A percentile compares a stretch with the other conserved stretches of the same genome.
Evolutionary conservation across 495 filamentous ascomycete genomes (phyloP).

Genomic region (Barbatosphaeria neglecta): DNA sequence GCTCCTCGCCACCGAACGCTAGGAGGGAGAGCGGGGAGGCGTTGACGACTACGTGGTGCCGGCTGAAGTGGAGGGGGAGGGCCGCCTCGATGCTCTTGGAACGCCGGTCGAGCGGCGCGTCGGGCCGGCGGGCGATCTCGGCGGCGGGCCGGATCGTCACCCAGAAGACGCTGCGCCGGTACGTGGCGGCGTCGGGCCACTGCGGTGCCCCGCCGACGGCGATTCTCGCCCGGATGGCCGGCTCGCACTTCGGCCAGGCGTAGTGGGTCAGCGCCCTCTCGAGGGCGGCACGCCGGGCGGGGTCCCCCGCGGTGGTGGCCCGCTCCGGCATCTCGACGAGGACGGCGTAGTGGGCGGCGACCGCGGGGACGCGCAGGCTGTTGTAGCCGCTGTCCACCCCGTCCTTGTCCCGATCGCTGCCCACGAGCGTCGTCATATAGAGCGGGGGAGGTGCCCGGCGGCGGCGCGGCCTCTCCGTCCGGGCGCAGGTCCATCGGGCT

Average conservation of each 20-base stretch:
- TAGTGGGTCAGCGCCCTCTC: not conserved
- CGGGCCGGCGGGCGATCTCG: not conserved
- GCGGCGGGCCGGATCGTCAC: not conserved
- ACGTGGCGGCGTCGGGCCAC: not conserved
- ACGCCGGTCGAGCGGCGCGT: not conserved
- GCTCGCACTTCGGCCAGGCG: not conserved
- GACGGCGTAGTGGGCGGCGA: not conserved
- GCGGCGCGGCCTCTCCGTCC: not conserved
- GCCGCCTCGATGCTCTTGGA: not conserved
- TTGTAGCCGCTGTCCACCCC: too few species aligned
- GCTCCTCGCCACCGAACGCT: too few species aligned
- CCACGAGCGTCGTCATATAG: too few species aligned
- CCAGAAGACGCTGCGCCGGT: not conserved
- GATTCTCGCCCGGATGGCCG: not conserved
- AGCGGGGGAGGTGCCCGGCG: too few species aligned
- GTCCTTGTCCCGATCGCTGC: not conserved
- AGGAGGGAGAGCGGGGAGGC: too few species aligned
- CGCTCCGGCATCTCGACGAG: not conserved
- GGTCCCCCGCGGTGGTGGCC: too few species aligned
- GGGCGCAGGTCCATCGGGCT: not conserved
- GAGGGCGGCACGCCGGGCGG: not conserved
- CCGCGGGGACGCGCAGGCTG: too few species aligned
- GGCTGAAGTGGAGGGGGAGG: not conserved
- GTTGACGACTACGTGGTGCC: too few species aligned
- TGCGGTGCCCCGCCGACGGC: not conserved